Base-by-base conservation (phyloP, 441 rosid species). In the Adansonia grandidieri region DNA sequence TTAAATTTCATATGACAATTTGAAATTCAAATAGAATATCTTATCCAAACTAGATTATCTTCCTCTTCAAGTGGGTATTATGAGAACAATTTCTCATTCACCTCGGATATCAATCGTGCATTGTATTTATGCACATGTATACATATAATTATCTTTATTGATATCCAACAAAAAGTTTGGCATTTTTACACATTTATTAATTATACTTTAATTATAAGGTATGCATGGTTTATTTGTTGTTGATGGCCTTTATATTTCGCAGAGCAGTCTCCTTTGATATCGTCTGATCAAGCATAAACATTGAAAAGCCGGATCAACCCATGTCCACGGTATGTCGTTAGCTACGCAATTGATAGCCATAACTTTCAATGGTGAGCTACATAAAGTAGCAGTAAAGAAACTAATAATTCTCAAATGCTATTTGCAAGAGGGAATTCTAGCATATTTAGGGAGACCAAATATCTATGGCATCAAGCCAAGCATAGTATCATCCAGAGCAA, bases 261-360 rank as follows among this genome's bases (percentile, higher is more conserved):
- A 77, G 63, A 67, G 81, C 81, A 81, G 79, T 82, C 79, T 82
- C 83, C 79, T 83, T 83, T 28, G 84, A 83, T 82, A 79, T 69
- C 72, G 19, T 68, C 32, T 73, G 76, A 82, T 79, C 77, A 69
- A 66, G 78, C 73, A 47, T 2, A 71, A 67, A 68, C 75, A 65
- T 78, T 73, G 84, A 79, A 74, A 53, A 42, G 77, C 24, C 72
- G 50, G 65, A 66, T 44, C 80, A 78, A 70, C 71, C 42, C 20
- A 73, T 37, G 40, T 71, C 62, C 50, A 42, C 20, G 15, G 66
- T 24, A 32, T 58, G 67, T 73, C 57, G 8, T 42, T 42, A 5
- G 40, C 5, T 37, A 37, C 2, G 22, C 56, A 63, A 44, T 45
- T n/a, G 42, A 53, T 42, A 45, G 65, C 51, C 71, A 47, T 45